Percentiles rank a stretch among this genome's conserved stretches.
These are phyloP conservation scores for Urtica urens DNA, from an alignment of 306 rosid genomes.

Conservation along the genomic window DNA sequence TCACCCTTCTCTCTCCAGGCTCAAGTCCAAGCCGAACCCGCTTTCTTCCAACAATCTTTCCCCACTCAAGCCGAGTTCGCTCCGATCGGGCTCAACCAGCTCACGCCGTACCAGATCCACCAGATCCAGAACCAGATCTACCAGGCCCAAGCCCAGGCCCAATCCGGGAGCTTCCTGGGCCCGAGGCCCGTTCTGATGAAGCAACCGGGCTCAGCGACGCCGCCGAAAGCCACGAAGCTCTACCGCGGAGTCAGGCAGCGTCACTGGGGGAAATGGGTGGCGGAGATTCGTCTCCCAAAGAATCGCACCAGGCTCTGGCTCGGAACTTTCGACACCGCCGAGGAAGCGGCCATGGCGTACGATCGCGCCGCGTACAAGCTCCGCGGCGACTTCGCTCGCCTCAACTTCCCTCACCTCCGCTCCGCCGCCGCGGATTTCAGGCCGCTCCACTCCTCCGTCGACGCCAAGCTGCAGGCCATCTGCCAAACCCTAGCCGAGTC, in stretches of 20 bases:
- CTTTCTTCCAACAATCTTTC: slow-evolving; percentile 21
- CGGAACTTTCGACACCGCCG: slow-evolving; percentile 93
- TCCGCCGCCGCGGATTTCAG: slow-evolving; percentile 57
- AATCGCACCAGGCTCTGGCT: slow-evolving; percentile 95
- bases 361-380: slow-evolving; percentile 93
- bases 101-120: slow-evolving; percentile 50
- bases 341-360: slow-evolving; percentile 95
- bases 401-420: slow-evolving; percentile 72
- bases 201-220: slow-evolving; percentile 37
- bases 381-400: slow-evolving; percentile 88
- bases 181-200: slow-evolving; percentile 65
- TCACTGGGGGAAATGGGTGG: slow-evolving; percentile 99
- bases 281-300: slow-evolving; percentile 91
- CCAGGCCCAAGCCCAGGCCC: slow-evolving; percentile 19
- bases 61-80: slow-evolving; percentile 15
- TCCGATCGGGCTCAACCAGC: slow-evolving; percentile 49
- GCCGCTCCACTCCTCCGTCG: slow-evolving; percentile 84
- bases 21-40: slow-evolving; percentile 27
- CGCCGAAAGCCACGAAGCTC: slow-evolving; percentile 66
- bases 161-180: slow-evolving; percentile 26
- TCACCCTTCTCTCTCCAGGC: slow-evolving; percentile 1
- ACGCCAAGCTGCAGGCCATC: slow-evolving; percentile 88
- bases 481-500: slow-evolving; percentile 68
- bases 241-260: slow-evolving; percentile 92
- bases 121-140: slow-evolving; percentile 64